Conservation (phyloP, 129 eudicot species). For the Arctium minus region DNA sequence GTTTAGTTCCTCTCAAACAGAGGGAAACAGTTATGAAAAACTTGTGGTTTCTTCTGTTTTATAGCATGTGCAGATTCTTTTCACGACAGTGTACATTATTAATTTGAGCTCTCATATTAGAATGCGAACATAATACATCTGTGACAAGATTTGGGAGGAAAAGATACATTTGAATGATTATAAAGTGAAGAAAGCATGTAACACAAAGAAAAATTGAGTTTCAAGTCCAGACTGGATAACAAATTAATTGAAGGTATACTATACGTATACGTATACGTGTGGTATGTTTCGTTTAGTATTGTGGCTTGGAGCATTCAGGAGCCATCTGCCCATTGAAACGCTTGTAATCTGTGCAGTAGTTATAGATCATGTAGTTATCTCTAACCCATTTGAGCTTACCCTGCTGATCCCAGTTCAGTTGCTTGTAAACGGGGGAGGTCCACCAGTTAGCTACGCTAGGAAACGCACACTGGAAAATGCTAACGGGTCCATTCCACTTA, state of each 20-base stretch:
- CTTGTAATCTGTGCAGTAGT: conserved; percentile 47
- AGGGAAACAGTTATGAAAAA: neutral
- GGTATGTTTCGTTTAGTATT: conserved; percentile 21
- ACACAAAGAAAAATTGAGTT: neutral
- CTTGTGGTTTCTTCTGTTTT: neutral
- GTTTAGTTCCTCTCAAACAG: neutral
- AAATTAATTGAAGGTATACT: neutral
- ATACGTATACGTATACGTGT: neutral
- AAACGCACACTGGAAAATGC: conserved; percentile 28
- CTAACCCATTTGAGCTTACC: conserved; percentile 42
- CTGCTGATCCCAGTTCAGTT: conserved; percentile 28
- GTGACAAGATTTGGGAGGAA: neutral
- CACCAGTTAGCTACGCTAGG: conserved; percentile 46
- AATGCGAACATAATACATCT: neutral
- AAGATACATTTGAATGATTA: neutral
- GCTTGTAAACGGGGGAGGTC: conserved; percentile 29
- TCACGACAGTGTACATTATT: neutral
- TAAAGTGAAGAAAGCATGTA: neutral
- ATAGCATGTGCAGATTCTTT: neutral
- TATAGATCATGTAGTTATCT: conserved; percentile 47
- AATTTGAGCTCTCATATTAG: neutral
- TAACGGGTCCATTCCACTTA: conserved; percentile 33
- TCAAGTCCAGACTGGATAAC: neutral
- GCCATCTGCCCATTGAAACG: conserved; percentile 47
- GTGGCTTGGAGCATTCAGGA: conserved; percentile 50